Percentiles rank a stretch among this genome's conserved stretches.
Conservation (phyloP, 495 filamentous ascomycete genomes). For the Elasticomyces elasticus region DNA sequence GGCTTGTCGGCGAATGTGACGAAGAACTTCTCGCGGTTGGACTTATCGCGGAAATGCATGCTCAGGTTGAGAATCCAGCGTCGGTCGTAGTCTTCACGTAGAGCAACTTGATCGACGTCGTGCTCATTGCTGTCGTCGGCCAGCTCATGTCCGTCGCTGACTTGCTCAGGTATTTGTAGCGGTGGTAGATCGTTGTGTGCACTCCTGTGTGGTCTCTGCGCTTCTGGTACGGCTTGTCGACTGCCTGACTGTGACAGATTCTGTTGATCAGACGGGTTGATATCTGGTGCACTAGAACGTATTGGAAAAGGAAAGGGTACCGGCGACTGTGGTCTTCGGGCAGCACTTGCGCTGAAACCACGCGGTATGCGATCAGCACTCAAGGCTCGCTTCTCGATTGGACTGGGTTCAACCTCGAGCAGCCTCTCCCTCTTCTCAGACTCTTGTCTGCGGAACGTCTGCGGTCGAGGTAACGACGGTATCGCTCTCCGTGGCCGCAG, state of each 20-base stretch:
- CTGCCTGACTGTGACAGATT: neutral
- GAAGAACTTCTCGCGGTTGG: constrained; percentile 95
- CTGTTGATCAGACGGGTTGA: constrained; percentile 12
- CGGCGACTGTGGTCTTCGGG: constrained; percentile 26
- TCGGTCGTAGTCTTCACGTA: constrained; percentile 73
- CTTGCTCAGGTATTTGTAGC: constrained; percentile 3
- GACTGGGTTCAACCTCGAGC: constrained; percentile 47
- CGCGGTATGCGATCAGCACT: constrained; percentile 53
- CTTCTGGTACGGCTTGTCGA: neutral
- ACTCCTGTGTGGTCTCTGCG: neutral
- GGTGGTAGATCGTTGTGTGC: constrained; percentile 5
- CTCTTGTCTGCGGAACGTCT: constrained; percentile 70
- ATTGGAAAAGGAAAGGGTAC: constrained; percentile 27
- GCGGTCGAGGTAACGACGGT: constrained; percentile 63
- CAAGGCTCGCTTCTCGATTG: constrained; percentile 55
- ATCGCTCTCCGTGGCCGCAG: constrained; percentile 43
- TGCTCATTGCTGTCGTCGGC: constrained; percentile 36
- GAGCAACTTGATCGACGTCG: constrained; percentile 25
- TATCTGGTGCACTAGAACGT: constrained; percentile 26
- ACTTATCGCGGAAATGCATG: constrained; percentile 96
- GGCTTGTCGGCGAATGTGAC: constrained; percentile 80
- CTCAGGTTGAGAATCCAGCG: constrained; percentile 96
- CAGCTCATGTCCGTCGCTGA: constrained; percentile 34
- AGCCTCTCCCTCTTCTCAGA: constrained; percentile 68
- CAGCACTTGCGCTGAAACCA: constrained; percentile 30